A percentile compares a stretch with the other conserved stretches of the same genome.
These are phyloP conservation scores for Yamadazyma jaroonii DNA, from an alignment of 1,139 yeast genomes.

Conservation along the genomic window DNA sequence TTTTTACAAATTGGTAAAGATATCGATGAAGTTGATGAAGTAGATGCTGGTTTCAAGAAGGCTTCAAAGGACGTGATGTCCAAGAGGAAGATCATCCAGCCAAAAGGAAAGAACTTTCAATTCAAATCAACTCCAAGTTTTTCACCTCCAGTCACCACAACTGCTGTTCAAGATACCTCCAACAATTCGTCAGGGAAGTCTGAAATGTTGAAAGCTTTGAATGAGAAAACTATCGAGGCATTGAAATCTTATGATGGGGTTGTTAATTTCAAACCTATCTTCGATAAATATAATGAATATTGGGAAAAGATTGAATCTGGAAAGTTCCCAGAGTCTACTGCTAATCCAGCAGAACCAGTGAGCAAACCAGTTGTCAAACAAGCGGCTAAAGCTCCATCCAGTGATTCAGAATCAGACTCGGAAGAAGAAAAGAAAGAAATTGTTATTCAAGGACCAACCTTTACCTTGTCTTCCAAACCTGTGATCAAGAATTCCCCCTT, in stretches of 20 bases:
- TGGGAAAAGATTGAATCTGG: conserved; percentile 25
- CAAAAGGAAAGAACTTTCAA: conserved; percentile 32
- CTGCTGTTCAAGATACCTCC: conserved; percentile 1
- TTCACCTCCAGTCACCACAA: neutral
- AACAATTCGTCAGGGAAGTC: conserved; percentile 14
- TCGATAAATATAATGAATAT: conserved; percentile 61
- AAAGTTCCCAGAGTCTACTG: neutral
- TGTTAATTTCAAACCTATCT: conserved; percentile 56
- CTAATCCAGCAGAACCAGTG: conserved; percentile 3
- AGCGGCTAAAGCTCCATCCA: conserved; percentile 2
- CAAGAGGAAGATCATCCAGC: conserved; percentile 63
- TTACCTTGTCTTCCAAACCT: conserved; percentile 52
- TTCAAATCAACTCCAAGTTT: conserved; percentile 7
- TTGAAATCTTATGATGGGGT: conserved; percentile 51
- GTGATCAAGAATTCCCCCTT: conserved; percentile 59
- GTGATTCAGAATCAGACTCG: conserved; percentile 27
- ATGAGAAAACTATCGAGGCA: conserved; percentile 56
- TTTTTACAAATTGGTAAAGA: conserved; percentile 56
- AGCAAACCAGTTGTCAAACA: conserved; percentile 4
- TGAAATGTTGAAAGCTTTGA: conserved; percentile 62
- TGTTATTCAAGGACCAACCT: conserved; percentile 64
- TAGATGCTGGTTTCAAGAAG: conserved; percentile 28
- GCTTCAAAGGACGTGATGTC: conserved; percentile 69
- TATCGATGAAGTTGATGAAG: conserved; percentile 18
- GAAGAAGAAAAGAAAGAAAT: conserved; percentile 33